A percentile compares a stretch with the other conserved stretches of the same genome.
phyloP scores from a whole-genome alignment of 2,329 filamentous ascomycete species.

The Curvularia spicifera region DNA sequence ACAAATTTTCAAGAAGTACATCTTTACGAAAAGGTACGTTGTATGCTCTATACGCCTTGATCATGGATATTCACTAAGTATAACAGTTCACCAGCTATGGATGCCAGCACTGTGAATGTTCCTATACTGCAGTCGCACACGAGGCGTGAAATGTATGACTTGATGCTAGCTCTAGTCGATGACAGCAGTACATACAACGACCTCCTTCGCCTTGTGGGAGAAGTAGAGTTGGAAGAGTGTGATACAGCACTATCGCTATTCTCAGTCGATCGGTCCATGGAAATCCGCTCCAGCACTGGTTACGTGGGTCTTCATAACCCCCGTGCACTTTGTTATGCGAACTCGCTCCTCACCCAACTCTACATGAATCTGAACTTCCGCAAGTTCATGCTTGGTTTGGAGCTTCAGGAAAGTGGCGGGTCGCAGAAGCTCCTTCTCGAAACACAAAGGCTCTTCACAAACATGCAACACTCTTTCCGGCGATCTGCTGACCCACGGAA shows the following conservation, averaged over 20 bases:
- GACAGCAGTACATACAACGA: slow-evolving; percentile 37
- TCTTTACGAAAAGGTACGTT: slow-evolving; percentile 41
- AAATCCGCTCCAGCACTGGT: slow-evolving; percentile 76
- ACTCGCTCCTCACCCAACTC: slow-evolving; percentile 90
- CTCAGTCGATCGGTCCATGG: slow-evolving; percentile 66
- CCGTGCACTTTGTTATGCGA: slow-evolving; percentile 96
- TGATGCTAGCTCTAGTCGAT: slow-evolving; percentile 43
- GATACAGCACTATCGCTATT: slow-evolving; percentile 66
- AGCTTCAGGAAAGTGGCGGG: slow-evolving; percentile 60
- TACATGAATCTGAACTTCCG: slow-evolving; percentile 95
- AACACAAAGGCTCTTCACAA: slow-evolving; percentile 81
- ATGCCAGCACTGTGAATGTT: slow-evolving; percentile 22
- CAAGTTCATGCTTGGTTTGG: slow-evolving; percentile 72
- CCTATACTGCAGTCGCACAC: slow-evolving; percentile 48
- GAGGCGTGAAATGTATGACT: slow-evolving; percentile 48
- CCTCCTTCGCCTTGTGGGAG: slow-evolving; percentile 37
- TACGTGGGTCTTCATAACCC: slow-evolving; percentile 92
- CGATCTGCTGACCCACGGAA: slow-evolving; percentile 75
- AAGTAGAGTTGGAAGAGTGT: slow-evolving; percentile 27
- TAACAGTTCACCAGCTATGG: slow-evolving; percentile 14
- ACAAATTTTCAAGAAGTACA: slow-evolving; percentile 45
- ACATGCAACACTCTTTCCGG: slow-evolving; percentile 81
- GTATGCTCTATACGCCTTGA: not conserved
- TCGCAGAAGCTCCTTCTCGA: slow-evolving; percentile 74
- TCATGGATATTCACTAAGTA: slow-evolving; percentile 7